phyloP scores from a whole-genome alignment of 257 asterid species.

The Perilla frutescens region DNA sequence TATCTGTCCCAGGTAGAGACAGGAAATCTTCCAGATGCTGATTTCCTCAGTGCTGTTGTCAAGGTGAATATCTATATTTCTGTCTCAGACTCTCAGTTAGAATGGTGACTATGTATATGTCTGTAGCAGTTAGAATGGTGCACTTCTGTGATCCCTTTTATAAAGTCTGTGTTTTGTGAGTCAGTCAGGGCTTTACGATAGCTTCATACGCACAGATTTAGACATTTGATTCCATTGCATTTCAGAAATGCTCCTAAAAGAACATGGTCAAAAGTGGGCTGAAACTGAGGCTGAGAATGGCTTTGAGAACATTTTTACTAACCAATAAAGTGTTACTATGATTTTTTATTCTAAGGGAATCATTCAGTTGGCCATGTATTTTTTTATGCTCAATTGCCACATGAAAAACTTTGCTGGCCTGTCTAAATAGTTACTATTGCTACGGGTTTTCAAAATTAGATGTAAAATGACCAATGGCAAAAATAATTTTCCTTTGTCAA shows the following conservation, averaged over 20 bases:
- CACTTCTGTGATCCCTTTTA: not conserved
- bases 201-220: not conserved
- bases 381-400: conserved; percentile 1
- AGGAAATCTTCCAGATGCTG: conserved; percentile 70
- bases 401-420: not conserved
- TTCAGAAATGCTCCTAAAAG: not conserved
- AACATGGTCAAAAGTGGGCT: conserved; percentile 17
- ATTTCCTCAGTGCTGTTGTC: conserved; percentile 86
- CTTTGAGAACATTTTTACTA: not conserved
- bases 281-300: not conserved
- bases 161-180: not conserved
- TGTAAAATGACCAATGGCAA: not conserved
- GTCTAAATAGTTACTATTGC: not conserved
- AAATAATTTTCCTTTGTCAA: conserved; percentile 8
- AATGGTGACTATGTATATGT: not conserved
- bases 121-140: not conserved
- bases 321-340: not conserved
- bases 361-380: not conserved
- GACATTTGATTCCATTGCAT: not conserved
- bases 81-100: not conserved
- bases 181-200: conserved; percentile 1
- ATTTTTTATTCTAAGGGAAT: not conserved
- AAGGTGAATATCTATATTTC: conserved; percentile 56
- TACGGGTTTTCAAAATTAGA: not conserved
- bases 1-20: conserved; percentile 64